These are phyloP conservation scores for Auxenochlorella pyrenoidosa DNA, from an alignment of 139 green algal genomes.

Conservation along the genomic window DNA sequence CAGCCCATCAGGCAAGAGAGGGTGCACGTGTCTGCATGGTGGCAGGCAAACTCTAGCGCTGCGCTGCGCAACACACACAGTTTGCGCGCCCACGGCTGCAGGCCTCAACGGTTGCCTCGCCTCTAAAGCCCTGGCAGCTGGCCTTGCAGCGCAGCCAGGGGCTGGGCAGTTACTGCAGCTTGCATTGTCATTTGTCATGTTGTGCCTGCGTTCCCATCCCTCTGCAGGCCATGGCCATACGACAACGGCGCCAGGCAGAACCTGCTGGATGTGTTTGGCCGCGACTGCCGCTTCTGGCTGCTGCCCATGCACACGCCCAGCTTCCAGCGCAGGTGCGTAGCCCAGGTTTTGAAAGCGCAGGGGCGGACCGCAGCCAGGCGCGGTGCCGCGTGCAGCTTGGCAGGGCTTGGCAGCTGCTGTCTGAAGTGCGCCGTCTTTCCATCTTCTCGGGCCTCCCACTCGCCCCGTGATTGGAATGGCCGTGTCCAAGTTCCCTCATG, in stretches of 20 bases:
- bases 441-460: neutral
- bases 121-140: no score
- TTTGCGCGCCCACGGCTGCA: neutral
- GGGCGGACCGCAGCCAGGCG: neutral
- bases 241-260: slow-evolving; percentile 72
- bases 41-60: neutral
- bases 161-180: no score
- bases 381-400: neutral
- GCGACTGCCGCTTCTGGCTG: slow-evolving; percentile 59
- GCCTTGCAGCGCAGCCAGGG: no score
- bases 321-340: neutral
- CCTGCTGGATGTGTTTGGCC: slow-evolving; percentile 82
- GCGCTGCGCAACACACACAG: neutral
- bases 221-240: slow-evolving; percentile 75
- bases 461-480: no score
- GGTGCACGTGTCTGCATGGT: no score
- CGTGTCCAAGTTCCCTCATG: neutral
- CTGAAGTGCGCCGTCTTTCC: no score
- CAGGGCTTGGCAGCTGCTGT: neutral
- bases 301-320: slow-evolving; percentile 56
- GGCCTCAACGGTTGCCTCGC: neutral
- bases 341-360: no score
- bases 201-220: neutral
- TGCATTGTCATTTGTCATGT: no score
- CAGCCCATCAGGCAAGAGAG: slow-evolving; percentile 48